These are phyloP conservation scores for Amorphotheca resinae DNA, from an alignment of 495 filamentous ascomycete species.

Conservation along the genomic window DNA sequence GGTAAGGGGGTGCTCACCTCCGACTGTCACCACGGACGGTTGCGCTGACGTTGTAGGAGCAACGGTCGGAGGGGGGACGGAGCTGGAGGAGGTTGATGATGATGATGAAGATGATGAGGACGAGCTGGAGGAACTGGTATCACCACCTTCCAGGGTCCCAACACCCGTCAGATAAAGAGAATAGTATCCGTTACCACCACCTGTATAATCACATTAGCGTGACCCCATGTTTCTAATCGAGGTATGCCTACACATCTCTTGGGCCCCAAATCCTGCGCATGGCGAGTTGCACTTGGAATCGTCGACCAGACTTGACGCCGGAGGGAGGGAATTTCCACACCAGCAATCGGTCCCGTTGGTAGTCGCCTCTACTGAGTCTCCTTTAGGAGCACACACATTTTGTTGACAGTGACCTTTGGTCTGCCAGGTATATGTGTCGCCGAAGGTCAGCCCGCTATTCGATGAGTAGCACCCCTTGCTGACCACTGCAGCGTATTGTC, in stretches of 20 bases:
- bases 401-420: too few relatives aligned
- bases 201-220: slow-evolving; percentile 29
- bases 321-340: slow-evolving; percentile 49
- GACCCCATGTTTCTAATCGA: not conserved
- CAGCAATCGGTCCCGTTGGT: slow-evolving; percentile 38
- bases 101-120: slow-evolving; percentile 19
- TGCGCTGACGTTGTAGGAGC: slow-evolving; percentile 6
- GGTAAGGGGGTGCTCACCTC: slow-evolving; percentile 9
- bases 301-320: slow-evolving; percentile 29
- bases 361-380: slow-evolving; percentile 28
- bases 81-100: slow-evolving; percentile 5
- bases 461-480: slow-evolving; percentile 32
- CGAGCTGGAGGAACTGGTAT: slow-evolving; percentile 7
- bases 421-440: slow-evolving; percentile 26
- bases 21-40: slow-evolving; percentile 18
- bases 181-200: slow-evolving; percentile 35
- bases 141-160: slow-evolving; percentile 10
- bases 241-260: slow-evolving; percentile 43
- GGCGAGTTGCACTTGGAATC: slow-evolving; percentile 39
- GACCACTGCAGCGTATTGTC: slow-evolving; percentile 11
- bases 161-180: slow-evolving; percentile 42
- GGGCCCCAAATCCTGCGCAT: slow-evolving; percentile 40
- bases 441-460: slow-evolving; percentile 19
- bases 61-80: slow-evolving; percentile 7
- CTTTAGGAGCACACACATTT: too few relatives aligned